Evolutionary conservation across 169 alveolate species (phyloP).

Genomic region (Neospora caninum): DNA sequence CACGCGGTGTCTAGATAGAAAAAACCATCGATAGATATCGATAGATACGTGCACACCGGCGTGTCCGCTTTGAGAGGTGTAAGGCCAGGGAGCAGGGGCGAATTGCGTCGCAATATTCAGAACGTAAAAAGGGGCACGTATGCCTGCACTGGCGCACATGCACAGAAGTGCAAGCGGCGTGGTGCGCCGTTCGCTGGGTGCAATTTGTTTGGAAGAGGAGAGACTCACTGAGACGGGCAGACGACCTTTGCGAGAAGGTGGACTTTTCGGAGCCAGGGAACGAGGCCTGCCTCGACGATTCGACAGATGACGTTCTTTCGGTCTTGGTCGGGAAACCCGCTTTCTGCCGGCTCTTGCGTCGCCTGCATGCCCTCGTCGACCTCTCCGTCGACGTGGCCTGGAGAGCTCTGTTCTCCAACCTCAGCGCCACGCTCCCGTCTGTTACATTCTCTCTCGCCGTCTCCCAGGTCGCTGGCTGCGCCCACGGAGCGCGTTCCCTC

Average conservation of each 20-base stretch:
- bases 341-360: neutral
- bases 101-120: too few relatives aligned
- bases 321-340: slow-evolving; percentile 21
- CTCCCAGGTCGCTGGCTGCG: too few relatives aligned
- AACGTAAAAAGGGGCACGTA: too few relatives aligned
- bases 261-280: slow-evolving; percentile 48
- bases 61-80: too few relatives aligned
- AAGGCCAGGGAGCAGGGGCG: too few relatives aligned
- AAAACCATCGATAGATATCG: too few relatives aligned
- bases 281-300: slow-evolving; percentile 24
- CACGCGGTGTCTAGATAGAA: too few relatives aligned
- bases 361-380: neutral
- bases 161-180: neutral
- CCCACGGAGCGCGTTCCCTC: neutral
- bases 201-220: too few relatives aligned
- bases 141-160: neutral
- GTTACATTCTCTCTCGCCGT: neutral
- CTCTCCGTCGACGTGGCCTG: neutral
- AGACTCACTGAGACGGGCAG: slow-evolving; percentile 24
- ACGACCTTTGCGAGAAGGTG: slow-evolving; percentile 5
- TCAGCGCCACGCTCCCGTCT: neutral
- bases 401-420: neutral
- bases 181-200: too few relatives aligned
- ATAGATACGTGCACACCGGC: too few relatives aligned
- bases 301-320: neutral